Base-by-base conservation (phyloP, 116 monocot species). In the Iris pallida region DNA sequence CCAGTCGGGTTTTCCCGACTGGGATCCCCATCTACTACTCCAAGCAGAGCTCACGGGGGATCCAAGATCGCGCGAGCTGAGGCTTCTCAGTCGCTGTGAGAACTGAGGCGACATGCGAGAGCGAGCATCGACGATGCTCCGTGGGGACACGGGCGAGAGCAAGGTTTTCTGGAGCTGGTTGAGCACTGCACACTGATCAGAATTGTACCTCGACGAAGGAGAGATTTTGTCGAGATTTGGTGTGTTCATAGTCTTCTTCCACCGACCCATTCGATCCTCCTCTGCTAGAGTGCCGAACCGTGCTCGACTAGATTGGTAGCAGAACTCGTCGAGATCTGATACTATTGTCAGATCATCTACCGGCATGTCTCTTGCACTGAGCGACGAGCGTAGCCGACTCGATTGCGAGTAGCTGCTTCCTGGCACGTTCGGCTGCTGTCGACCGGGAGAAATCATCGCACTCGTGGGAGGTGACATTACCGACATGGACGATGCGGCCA, bases 351-450 rank as follows among this genome's bases (percentile, higher is more conserved):
- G 64, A 8, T 91, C 84, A 10, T 84, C 80, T 1, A 61, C 61
- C 4, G 71, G 70, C 68, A 91, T 78, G 65, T 88, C 85, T 30
- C 88, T 79, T 2, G 88, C 87, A 44, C 71, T 88, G 14, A 91
- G 68, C 3, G 82, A 82, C 3, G 82, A 75, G 0, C 91, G 78
- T 7, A 91, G 71, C 63, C 91, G 63, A 60, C 91, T 90, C 0
- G 79, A 74, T 43, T 89, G 89, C 48, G 81, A 52, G 8, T 16
- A 73, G 30, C 3, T 30, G 16, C 53, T 85, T 3, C 82, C 85
- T 0, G 91, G 91, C 44, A 85, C 87, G 18, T 70, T 81, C 1
- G 80, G 75, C 82, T 83, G 88, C 14, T 75, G 73, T 85, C 78
- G 81, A 0, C 30, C 30, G 3, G 3, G 30, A 30, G 30, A 30